Evolutionary conservation across 495 filamentous ascomycete species (phyloP).

Genomic region (Geopyxis carbonaria): DNA sequence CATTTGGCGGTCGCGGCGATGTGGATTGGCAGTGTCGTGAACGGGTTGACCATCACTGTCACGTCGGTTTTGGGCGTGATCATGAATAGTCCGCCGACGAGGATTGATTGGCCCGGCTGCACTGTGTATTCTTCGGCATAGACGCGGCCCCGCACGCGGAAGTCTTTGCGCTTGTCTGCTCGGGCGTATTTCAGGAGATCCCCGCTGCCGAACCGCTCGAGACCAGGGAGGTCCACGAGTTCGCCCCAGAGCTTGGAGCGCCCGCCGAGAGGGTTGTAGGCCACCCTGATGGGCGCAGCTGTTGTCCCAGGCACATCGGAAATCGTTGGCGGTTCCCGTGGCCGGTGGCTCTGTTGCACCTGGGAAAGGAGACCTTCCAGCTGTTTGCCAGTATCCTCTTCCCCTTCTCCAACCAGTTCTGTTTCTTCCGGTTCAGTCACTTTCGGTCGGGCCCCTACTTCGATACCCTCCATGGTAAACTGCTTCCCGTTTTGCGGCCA

Average conservation of each 20-base stretch:
- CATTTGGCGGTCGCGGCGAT: constrained; percentile 65
- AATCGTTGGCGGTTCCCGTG: constrained; percentile 44
- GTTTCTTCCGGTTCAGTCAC: constrained; percentile 22
- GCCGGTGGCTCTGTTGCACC: too few relatives aligned
- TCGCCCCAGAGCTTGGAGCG: constrained; percentile 56
- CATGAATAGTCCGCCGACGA: constrained; percentile 74
- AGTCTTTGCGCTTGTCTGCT: constrained; percentile 40
- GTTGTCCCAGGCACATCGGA: constrained; percentile 85
- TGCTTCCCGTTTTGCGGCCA: constrained; percentile 20
- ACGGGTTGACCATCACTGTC: constrained; percentile 47
- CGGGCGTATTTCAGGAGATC: constrained; percentile 51
- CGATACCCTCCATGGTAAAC: too few relatives aligned
- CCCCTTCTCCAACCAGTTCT: background rate
- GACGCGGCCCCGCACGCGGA: constrained; percentile 61
- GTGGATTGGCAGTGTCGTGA: constrained; percentile 57
- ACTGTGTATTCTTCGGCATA: constrained; percentile 50
- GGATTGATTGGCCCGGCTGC: constrained; percentile 60
- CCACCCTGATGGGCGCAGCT: constrained; percentile 76
- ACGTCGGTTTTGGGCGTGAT: constrained; percentile 57
- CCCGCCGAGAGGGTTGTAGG: constrained; percentile 34
- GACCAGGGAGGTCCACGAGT: constrained; percentile 82
- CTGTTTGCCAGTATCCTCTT: constrained; percentile 12
- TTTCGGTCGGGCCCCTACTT: too few relatives aligned
- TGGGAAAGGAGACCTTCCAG: too few relatives aligned
- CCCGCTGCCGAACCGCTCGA: constrained; percentile 40